phyloP scores from a whole-genome alignment of 805 yeast species.

The Myxozyma geophila region DNA sequence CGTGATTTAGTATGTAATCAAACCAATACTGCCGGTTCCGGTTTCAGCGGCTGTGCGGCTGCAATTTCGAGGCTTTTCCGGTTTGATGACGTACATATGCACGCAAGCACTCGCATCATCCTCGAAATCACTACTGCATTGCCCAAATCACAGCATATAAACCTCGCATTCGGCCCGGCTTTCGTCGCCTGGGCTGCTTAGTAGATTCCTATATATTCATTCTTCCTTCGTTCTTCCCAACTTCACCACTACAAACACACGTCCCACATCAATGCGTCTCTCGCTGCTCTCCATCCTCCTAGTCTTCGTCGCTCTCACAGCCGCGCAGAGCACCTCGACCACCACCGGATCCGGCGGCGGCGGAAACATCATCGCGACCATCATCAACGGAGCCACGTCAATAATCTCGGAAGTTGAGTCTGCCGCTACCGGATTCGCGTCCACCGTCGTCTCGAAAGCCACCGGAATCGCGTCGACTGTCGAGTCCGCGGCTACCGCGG shows the following conservation, averaged over 20 bases:
- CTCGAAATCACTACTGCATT: too few species aligned
- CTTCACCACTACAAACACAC: neutral
- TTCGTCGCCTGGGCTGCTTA: too few species aligned
- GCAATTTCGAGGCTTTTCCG: too few species aligned
- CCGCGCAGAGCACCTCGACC: constrained; percentile 1
- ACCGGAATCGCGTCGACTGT: neutral
- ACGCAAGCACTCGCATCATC: too few species aligned
- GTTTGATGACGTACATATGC: too few species aligned
- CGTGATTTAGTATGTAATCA: too few species aligned
- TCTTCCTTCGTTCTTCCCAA: neutral
- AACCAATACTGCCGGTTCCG: too few species aligned
- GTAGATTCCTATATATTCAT: too few species aligned
- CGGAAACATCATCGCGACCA: neutral
- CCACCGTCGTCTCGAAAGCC: neutral
- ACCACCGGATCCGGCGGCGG: neutral
- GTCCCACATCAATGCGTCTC: neutral
- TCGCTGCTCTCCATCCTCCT: neutral
- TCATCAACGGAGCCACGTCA: constrained; percentile 16
- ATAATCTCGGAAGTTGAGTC: constrained; percentile 1
- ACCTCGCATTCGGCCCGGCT: too few species aligned
- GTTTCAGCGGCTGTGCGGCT: too few species aligned
- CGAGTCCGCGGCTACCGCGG: constrained; percentile 9
- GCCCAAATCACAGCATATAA: too few species aligned
- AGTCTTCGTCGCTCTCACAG: neutral
- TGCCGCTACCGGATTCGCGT: constrained; percentile 10